These are phyloP conservation scores for Penicillium nordicum DNA, from an alignment of 2,329 filamentous ascomycete genomes.

Conservation along the genomic window DNA sequence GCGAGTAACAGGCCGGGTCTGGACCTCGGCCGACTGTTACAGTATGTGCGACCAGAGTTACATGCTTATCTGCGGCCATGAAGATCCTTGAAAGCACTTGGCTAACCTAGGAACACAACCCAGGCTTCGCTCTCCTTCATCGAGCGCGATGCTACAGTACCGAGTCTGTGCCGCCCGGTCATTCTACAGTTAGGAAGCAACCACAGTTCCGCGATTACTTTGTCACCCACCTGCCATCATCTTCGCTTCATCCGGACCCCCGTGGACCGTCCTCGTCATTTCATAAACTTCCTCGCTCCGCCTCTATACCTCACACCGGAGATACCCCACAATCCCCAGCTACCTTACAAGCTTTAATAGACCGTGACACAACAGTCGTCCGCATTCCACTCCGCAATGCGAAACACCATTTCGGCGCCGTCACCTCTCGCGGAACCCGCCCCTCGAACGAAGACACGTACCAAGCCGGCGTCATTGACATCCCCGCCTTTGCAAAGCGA, in stretches of 20 bases:
- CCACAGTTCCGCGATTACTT: slow-evolving; percentile 88
- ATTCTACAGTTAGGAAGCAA: slow-evolving; percentile 37
- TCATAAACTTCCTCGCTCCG: slow-evolving; percentile 82
- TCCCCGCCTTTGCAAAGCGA: slow-evolving; percentile 87
- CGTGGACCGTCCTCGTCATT: slow-evolving; percentile 61
- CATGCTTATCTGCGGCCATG: slow-evolving; percentile 18
- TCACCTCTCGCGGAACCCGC: slow-evolving; percentile 73
- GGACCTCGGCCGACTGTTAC: slow-evolving; percentile 39
- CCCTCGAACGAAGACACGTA: slow-evolving; percentile 91
- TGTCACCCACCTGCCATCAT: slow-evolving; percentile 90
- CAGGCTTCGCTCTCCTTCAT: slow-evolving; percentile 38
- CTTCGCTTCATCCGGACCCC: slow-evolving; percentile 86
- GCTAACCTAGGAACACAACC: slow-evolving; percentile 7
- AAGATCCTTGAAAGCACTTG: slow-evolving; percentile 6
- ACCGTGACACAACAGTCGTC: slow-evolving; percentile 84
- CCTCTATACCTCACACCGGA: slow-evolving; percentile 73
- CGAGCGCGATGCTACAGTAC: slow-evolving; percentile 26
- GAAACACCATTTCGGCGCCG: slow-evolving; percentile 91
- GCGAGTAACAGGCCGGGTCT: slow-evolving; percentile 39
- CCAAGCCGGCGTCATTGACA: slow-evolving; percentile 87
- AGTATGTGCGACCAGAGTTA: slow-evolving; percentile 27
- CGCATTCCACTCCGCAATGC: slow-evolving; percentile 89
- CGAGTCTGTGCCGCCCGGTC: slow-evolving; percentile 14
- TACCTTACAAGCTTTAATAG: slow-evolving; percentile 58
- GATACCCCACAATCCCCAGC: slow-evolving; percentile 50